Percentiles rank a stretch among this genome's conserved stretches.
Conservation (phyloP, 139 green algal genomes). For the Coelastrella sp. region DNA sequence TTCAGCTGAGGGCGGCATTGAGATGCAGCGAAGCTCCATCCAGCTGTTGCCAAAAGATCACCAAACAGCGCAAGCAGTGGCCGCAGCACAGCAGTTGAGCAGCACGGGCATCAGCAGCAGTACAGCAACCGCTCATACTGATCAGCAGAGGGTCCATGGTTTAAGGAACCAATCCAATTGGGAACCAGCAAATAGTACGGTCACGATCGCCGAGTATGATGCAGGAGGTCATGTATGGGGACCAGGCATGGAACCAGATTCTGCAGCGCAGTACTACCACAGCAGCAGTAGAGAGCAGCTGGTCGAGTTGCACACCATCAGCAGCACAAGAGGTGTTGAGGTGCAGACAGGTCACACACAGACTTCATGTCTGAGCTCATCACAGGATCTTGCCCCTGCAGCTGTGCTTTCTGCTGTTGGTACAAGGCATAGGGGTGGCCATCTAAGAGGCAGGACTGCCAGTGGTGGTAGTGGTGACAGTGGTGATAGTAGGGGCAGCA, state of each 20-base stretch:
- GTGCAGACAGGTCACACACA: background rate
- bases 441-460: slow-evolving; percentile 5
- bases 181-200: no score
- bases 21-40: no score
- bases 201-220: no score
- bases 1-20: background rate
- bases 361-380: background rate
- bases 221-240: background rate
- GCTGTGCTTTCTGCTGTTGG: background rate
- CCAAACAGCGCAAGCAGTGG: no score
- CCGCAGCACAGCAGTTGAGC: background rate
- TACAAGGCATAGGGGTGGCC: background rate
- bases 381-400: background rate
- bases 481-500: background rate
- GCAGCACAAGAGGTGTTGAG: background rate
- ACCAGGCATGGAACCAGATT: background rate
- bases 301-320: background rate
- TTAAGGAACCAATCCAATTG: no score
- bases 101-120: no score
- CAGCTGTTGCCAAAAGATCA: no score
- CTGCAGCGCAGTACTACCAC: background rate
- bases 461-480: background rate
- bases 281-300: background rate
- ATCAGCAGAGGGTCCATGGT: no score
- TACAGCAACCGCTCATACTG: no score